Evolutionary conservation across 106 monocot species (phyloP), one percentile per base, ranked within the genome.

Genomic region (Dendrobium huoshanense): DNA sequence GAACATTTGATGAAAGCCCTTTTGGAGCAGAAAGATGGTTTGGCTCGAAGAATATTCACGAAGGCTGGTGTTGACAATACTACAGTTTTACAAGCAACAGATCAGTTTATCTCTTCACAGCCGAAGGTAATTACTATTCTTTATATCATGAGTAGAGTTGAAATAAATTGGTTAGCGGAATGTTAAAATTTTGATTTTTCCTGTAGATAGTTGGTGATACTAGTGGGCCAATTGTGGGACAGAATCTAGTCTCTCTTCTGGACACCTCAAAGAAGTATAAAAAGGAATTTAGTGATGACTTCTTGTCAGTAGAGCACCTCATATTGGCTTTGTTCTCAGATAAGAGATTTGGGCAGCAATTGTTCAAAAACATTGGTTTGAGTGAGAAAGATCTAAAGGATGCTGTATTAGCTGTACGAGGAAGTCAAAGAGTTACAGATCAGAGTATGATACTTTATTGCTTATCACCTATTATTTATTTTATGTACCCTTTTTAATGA

Each of bases 1-100:
- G 96, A 96, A 61, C 94, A 96, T 80, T 80, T 96, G 85, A 94
- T 96, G 96, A 96, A 96, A 86, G 86, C 96, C 33, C 90, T 96
- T 67, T 64, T 96, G 31, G 96, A 96, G 79, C 96, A 96, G 75
- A 96, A 92, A 79, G 96, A 96, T 87, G 96, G 96, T 33, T 83
- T 96, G 80, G 96, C 92, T 61, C 79, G 92, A 13, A 85, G 94
- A 81, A 96, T 94, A 78, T 89, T 96, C 70, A 81, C 92, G 2
- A 94, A 94, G 76, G 92, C 94, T 81, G 94, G 92, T 41, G 77
- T 94, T 59, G 96, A 96, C 77, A 96, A 96, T 77, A 92, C 94
- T 5, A 55, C 90, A 7, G 85, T 89, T 27, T 80, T 96, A 51
- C 96, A 94, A 81, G 84, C 88, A 24, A 87, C 86, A 0, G 91